Evolutionary conservation across 768 basidiomycete genomes (phyloP), one percentile per base, ranked within the genome.

Genomic region (Sarcomyxa edulis): DNA sequence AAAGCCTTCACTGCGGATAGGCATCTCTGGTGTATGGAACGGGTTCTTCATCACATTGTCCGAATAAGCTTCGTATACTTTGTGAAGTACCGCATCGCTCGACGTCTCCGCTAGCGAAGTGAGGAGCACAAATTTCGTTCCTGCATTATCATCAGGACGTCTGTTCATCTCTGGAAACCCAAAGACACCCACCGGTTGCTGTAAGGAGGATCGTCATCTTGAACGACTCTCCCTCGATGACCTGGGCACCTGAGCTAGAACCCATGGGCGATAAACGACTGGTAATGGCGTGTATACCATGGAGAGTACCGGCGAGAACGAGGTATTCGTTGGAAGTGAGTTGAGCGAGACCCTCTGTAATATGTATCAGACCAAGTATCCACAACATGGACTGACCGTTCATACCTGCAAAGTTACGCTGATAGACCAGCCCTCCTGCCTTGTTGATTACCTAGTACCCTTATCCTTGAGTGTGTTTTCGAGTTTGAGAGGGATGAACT

Each of bases 1-100:
- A 54, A 98, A 98, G 12, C 77, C 79, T 49, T 92, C 89, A 30
- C 72, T 91, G 32, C 96, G 78, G 48, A 98, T 93, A 2, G 96
- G 96, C 95, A 98, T 99, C 59, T 98, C 96, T n/a, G 87, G 88
- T 5, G 92, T 95, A 60, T 98, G 92, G 62, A 99, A 99, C 1
- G 96, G 96, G 54, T 97, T 97, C 70, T 98, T 97, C 90, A 97
- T 95, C 39, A 93, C 93, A 1, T 87, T 81, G 54, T 98, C 96
- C 1, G 94, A 75, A 58, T 97, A 99, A 14, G 76, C 78, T 58
- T 97, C 92, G 60, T 98, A 98, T 32, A 92, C 81, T 57, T 81
- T 88, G 51, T 84, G 82, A 27, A 99, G 66, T 15, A 84, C 67
- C 3, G 74, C 51, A 35, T 76, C 90, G 23, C 86, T 78, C 2